Percentiles rank a stretch among this genome's conserved stretches.
phyloP scores from a whole-genome alignment of 2,329 filamentous ascomycete species.

The Kalmusia sp. region DNA sequence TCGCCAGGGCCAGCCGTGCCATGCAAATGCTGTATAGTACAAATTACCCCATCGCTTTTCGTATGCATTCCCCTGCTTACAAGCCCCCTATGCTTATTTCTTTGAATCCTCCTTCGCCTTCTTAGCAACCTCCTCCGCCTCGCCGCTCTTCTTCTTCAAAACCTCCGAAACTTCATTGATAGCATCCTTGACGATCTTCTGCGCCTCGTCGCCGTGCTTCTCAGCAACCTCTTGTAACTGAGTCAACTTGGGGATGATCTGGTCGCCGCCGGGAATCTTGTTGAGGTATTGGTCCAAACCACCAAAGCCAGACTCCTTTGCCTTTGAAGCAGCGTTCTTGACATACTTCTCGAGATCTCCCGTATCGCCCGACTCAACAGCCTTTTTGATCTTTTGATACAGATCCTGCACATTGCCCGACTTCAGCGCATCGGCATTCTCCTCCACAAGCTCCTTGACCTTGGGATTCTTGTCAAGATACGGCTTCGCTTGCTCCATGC shows the following conservation, averaged over 20 bases:
- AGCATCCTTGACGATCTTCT: conserved; percentile 72
- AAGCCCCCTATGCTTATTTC: conserved; percentile 29
- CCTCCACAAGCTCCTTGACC: conserved; percentile 74
- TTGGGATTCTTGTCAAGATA: conserved; percentile 79
- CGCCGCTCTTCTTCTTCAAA: conserved; percentile 42
- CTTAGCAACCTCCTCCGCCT: conserved; percentile 39
- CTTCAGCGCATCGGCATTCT: conserved; percentile 73
- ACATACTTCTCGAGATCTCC: conserved; percentile 68
- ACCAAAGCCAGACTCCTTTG: conserved; percentile 59
- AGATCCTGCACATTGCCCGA: conserved; percentile 70
- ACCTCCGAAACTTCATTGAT: conserved; percentile 43
- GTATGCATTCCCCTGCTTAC: no score
- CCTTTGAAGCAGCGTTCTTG: conserved; percentile 64
- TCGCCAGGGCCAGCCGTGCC: background rate
- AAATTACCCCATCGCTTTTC: background rate
- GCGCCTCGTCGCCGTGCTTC: conserved; percentile 73
- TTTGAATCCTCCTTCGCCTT: conserved; percentile 45
- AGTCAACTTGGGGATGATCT: conserved; percentile 71
- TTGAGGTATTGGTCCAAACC: conserved; percentile 68
- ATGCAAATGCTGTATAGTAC: conserved; percentile 7
- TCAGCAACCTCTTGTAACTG: conserved; percentile 70
- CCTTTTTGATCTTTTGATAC: conserved; percentile 67
- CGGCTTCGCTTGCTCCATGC: conserved; percentile 73
- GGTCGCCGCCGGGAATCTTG: conserved; percentile 68
- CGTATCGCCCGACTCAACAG: conserved; percentile 67